A percentile compares a stretch with the other conserved stretches of the same genome.
Evolutionary conservation across 768 basidiomycete species (phyloP).

Genomic region (Piloderma croceum): DNA sequence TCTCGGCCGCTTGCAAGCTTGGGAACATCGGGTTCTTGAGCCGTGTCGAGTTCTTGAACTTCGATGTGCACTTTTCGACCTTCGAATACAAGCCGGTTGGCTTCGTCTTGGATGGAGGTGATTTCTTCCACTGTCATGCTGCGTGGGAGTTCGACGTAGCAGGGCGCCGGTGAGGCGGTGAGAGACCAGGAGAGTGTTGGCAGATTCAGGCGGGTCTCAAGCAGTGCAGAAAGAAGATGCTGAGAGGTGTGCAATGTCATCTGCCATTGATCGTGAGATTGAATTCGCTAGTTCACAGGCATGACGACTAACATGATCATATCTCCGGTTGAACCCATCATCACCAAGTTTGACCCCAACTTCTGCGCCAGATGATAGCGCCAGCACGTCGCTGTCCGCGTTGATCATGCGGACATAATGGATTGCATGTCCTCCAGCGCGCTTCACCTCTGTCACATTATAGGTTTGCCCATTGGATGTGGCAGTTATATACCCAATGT

Average conservation of each 20-base stretch:
- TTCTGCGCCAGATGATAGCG: constrained; percentile 45
- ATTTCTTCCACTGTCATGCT: constrained; percentile 63
- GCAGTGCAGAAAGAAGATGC: constrained; percentile 75
- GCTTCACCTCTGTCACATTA: constrained; percentile 60
- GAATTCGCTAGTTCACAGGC: too few species aligned
- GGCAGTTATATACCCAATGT: constrained; percentile 53
- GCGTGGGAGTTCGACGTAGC: constrained; percentile 73
- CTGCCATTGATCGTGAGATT: constrained; percentile 29
- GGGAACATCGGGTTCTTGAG: constrained; percentile 26
- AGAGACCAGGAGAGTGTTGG: constrained; percentile 83
- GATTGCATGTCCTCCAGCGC: constrained; percentile 68
- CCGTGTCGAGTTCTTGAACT: constrained; percentile 52
- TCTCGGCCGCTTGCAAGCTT: constrained; percentile 43
- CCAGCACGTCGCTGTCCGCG: constrained; percentile 32
- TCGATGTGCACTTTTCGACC: constrained; percentile 67
- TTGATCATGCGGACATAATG: constrained; percentile 55
- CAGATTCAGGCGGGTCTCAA: constrained; percentile 57
- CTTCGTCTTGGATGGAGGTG: constrained; percentile 50
- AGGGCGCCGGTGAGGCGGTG: constrained; percentile 58
- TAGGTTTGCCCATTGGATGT: constrained; percentile 41
- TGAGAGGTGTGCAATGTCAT: constrained; percentile 85
- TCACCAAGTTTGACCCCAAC: constrained; percentile 53
- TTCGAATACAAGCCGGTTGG: constrained; percentile 65
- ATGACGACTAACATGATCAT: constrained; percentile 58
- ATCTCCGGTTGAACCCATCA: constrained; percentile 56